Base-by-base conservation (phyloP, 2,329 filamentous ascomycete species). In the Beauveria bassiana region DNA sequence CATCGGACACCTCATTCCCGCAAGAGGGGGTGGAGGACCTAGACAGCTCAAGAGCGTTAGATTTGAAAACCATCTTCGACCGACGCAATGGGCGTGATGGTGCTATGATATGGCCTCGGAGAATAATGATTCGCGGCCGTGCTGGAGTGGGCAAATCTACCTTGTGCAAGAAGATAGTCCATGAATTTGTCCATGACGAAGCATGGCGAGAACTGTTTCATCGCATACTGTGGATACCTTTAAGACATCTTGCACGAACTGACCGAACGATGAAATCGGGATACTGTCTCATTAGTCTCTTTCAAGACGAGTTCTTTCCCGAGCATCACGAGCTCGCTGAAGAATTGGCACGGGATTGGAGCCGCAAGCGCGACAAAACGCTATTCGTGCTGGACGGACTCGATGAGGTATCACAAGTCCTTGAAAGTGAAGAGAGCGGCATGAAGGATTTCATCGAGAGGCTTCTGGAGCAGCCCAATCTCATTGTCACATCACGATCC, bases 381-480 rank as follows among this genome's bases (percentile, higher is more conserved):
- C 66, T 79, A 1, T 76, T 77, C 51, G 50, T 78, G n/a, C 70
- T 79, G 14, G 77, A 79, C 64, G 77, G 77, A 3, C 62, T 78
- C 10, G 77, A 79, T 58, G 77, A 79, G 69, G 66, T 78, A 12
- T 69, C 67, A 1, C 53, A 68, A 51, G 66, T 67, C 16, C 52
- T 70, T 28, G 42, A 10, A 12, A 61, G 12, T 2, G 38, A 43
- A 2, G 2, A 3, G 2, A 18, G 8, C 12, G 14, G 47, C 3
- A 28, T 50, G 22, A 18, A 14, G 2, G 6, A 18, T 24, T 50
- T 50, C 5, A 7, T 50, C 24, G 3, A 8, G 6, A 18, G 18
- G 47, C 47, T 50, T 28, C 26, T 50, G 16, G 8, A 8, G 8
- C 42, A 45, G 42, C 42, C 42, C 18, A 22, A 20, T 20, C 16